These are phyloP conservation scores for Rhodotorula sp. DNA, from an alignment of 1,284 basidiomycete species.

Conservation along the genomic window DNA sequence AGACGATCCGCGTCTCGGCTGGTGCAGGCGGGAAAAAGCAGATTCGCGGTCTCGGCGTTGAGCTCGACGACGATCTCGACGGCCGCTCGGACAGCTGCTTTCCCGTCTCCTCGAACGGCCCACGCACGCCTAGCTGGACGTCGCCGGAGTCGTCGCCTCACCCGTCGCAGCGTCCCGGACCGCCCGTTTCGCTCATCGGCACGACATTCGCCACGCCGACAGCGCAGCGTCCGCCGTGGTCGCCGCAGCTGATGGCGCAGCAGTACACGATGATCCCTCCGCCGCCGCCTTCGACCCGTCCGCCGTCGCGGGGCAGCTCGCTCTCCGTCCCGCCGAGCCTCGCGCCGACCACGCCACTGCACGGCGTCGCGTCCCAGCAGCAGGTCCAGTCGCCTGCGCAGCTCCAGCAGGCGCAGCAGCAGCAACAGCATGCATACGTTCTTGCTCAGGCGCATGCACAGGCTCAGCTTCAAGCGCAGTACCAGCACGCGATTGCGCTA, in stretches of 20 bases:
- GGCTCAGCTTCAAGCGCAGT: slow-evolving; percentile 29
- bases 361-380: not conserved
- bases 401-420: slow-evolving; percentile 14
- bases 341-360: slow-evolving; percentile 5
- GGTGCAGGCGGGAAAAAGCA: not conserved
- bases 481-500: slow-evolving; percentile 28
- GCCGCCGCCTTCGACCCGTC: slow-evolving; percentile 7
- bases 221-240: slow-evolving; percentile 6
- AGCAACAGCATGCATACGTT: slow-evolving; percentile 28
- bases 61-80: slow-evolving; percentile 9
- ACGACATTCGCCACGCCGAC: not conserved
- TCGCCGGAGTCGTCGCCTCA: slow-evolving; percentile 12
- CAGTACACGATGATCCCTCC: slow-evolving; percentile 11
- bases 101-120: not conserved
- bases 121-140: not conserved
- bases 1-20: not conserved
- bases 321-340: slow-evolving; percentile 25
- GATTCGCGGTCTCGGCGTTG: slow-evolving; percentile 30
- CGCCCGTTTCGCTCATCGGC: not conserved
- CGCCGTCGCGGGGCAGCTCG: slow-evolving; percentile 25
- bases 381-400: slow-evolving; percentile 8
- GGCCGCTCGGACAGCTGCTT: not conserved
- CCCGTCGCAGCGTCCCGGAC: not conserved
- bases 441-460: slow-evolving; percentile 27
- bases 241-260: slow-evolving; percentile 3